Evolutionary conservation across 208 protist genomes (phyloP).

Genomic region (Acanthamoeba pearcei): DNA sequence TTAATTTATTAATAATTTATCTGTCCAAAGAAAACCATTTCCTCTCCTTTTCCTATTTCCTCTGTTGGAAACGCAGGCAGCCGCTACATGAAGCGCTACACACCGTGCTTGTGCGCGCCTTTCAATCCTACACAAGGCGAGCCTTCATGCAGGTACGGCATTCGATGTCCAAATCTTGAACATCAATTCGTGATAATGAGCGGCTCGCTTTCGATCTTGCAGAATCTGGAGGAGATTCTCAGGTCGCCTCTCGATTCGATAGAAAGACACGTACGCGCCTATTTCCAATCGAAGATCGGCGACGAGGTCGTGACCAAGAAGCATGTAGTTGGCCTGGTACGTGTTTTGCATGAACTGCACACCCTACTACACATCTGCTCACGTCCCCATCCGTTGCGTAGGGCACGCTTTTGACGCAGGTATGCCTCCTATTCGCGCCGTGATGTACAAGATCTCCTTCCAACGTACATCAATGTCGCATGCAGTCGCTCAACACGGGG

Average conservation of each 20-base stretch:
- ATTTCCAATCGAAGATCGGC: not conserved
- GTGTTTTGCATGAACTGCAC: not conserved
- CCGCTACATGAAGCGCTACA: not conserved
- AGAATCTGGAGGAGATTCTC: not conserved
- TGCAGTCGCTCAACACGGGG: not conserved
- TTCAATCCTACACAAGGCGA: not conserved
- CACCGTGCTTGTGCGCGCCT: not conserved
- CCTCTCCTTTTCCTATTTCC: not conserved
- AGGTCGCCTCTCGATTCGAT: not conserved
- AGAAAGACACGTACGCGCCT: not conserved
- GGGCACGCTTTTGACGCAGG: not conserved
- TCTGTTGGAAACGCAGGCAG: no score
- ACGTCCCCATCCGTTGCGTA: not conserved
- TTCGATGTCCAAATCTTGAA: no score
- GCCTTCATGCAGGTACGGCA: no score
- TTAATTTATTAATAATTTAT: no score
- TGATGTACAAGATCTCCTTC: not conserved
- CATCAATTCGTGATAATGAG: no score
- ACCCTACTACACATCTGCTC: not conserved
- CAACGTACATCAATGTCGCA: not conserved
- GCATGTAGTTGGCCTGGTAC: slow-evolving; percentile 16
- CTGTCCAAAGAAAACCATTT: no score
- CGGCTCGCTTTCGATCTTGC: not conserved
- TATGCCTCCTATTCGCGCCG: not conserved
- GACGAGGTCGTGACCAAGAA: not conserved